phyloP scores from a whole-genome alignment of 148 eudicot species.

The Rhododendron molle region DNA sequence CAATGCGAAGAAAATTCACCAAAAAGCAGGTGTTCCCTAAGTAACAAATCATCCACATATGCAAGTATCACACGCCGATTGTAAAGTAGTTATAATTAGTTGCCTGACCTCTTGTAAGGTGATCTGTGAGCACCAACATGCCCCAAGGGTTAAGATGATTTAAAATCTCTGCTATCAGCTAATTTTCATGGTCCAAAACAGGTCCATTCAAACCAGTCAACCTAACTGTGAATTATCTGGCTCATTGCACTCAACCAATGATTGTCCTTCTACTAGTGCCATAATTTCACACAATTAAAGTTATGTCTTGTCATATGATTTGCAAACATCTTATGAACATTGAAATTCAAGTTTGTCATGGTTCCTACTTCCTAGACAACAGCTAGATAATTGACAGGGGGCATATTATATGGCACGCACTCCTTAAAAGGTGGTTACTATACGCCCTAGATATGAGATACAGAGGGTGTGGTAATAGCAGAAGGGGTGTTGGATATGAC shows the following conservation, averaged over 20 bases:
- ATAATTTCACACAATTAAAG: neutral
- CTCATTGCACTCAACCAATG: neutral
- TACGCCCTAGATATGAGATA: neutral
- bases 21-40: neutral
- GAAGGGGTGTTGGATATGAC: neutral
- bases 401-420: neutral
- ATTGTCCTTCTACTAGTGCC: neutral
- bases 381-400: neutral
- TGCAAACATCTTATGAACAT: neutral
- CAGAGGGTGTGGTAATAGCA: neutral
- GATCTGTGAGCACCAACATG: neutral
- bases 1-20: neutral
- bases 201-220: neutral
- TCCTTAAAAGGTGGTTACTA: neutral
- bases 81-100: neutral
- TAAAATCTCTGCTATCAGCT: neutral
- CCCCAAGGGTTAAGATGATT: neutral
- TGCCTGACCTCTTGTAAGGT: neutral
- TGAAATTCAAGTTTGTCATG: neutral
- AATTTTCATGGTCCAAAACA: neutral
- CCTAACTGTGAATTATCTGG: neutral
- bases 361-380: neutral
- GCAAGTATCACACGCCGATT: slow-evolving; percentile 5
- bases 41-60: neutral
- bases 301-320: neutral